Evolutionary conservation across 192 early-diverging fungal species (phyloP).

Genomic region (Linnemannia zychae): DNA sequence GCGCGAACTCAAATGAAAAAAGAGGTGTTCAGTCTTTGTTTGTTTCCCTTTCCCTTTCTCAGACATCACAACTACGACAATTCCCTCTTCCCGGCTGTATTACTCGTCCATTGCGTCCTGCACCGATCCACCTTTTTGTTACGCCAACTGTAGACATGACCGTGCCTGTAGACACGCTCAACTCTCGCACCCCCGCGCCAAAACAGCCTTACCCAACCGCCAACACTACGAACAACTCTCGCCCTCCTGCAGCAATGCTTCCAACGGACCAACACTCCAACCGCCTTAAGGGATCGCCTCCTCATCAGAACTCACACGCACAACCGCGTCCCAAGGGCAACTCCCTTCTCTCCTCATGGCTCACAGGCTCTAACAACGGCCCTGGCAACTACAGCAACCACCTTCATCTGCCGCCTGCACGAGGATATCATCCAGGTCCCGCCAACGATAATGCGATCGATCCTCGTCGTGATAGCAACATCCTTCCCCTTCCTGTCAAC

Average conservation of each 20-base stretch:
- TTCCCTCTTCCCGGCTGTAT: background rate
- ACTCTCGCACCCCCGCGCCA: background rate
- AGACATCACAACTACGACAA: background rate
- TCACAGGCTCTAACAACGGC: constrained; percentile 1
- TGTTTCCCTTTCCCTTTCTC: background rate
- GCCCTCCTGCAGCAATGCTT: constrained; percentile 31
- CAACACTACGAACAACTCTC: constrained; percentile 6
- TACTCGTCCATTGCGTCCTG: background rate
- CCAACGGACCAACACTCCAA: constrained; percentile 30
- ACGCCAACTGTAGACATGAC: constrained; percentile 18
- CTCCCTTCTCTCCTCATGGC: constrained; percentile 45
- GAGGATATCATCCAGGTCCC: background rate
- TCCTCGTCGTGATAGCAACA: background rate
- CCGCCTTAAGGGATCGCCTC: constrained; percentile 16
- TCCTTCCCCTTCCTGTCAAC: background rate
- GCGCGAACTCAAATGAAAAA: background rate
- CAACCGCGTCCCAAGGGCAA: constrained; percentile 10
- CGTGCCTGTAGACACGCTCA: constrained; percentile 27
- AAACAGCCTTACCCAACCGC: background rate
- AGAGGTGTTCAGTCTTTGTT: background rate
- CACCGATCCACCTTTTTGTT: background rate
- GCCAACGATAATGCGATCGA: background rate
- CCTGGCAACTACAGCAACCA: background rate
- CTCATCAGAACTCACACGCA: background rate
- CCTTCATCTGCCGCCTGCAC: background rate